Evolutionary conservation across 257 asterid genomes (phyloP).

Genomic region (Ophiorrhiza pumila): DNA sequence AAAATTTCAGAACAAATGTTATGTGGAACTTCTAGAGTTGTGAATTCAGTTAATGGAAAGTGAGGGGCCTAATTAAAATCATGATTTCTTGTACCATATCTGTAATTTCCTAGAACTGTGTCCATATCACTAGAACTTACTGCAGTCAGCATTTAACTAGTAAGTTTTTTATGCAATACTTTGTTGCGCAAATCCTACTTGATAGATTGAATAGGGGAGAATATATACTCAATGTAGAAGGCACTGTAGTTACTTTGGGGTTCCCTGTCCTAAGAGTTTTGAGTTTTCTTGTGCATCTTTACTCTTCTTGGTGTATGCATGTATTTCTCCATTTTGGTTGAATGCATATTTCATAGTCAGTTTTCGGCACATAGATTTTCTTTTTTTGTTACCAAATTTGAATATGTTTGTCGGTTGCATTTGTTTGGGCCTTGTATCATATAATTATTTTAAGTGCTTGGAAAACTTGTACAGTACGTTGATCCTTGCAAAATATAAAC

Average conservation of each 20-base stretch:
- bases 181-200: not conserved
- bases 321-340: not conserved
- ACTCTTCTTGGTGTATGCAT: not conserved
- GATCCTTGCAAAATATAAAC: not conserved
- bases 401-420: not conserved
- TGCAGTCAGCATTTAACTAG: not conserved
- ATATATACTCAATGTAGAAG: not conserved
- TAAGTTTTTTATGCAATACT: not conserved
- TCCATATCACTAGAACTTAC: not conserved
- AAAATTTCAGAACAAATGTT: too few relatives aligned
- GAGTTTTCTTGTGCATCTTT: not conserved
- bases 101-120: not conserved
- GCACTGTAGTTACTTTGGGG: not conserved
- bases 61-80: not conserved
- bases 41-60: too few relatives aligned
- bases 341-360: not conserved
- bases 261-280: not conserved
- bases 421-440: not conserved
- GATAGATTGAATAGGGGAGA: not conserved
- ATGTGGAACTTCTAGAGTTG: not conserved
- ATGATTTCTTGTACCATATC: not conserved
- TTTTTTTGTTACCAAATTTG: not conserved
- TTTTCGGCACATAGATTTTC: not conserved
- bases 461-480: too few relatives aligned
- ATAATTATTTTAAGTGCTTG: not conserved